Evolutionary conservation across 176 grass and related monocot species (phyloP), one percentile per base, ranked within the genome.

Genomic region (Saccharum officinarum): DNA sequence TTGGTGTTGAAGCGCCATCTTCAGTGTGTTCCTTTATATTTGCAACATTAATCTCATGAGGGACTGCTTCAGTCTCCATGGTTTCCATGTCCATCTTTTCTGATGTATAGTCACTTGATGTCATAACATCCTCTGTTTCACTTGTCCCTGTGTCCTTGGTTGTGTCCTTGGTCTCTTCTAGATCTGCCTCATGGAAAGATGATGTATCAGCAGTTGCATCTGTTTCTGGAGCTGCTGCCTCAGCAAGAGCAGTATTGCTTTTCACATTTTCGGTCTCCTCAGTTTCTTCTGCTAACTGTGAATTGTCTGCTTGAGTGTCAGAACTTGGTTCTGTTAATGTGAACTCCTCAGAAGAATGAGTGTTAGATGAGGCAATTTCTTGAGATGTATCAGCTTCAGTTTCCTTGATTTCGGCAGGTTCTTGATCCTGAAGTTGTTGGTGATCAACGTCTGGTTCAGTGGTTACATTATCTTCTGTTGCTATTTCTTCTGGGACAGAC

Each of bases 161-260:
- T 26, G 12, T 69, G 37, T 82, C 47, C 71, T 89, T 82, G 33
- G 38, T 50, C n/a, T 89, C 82, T 76, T 86, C 78, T 81, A 52
- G 52, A 25, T 72, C 54, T 71, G 33, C 12, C 8, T 86, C 63
- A 14, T 81, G 82, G 3, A 46, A 23, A 52, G 41, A 34, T 85
- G 63, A 46, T 23, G 13, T 77, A 52, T 76, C 70, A 85, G 20
- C 33, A 64, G 33, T 42, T 71, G 13, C 52, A 20, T 82, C 23
- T 25, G 52, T 77, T 69, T 59, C 33, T n/a, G 33, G 63, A 81
- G 64, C 84, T 73, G 6, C 34, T 13, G 52, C 54, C 57, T 77
- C 65, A 78, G 63, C 50, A 89, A 65, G 34, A 63, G 34, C 33
- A 76, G 15, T 57, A 71, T 61, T 64, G 40, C 33, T 80, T 44